Percentiles rank a stretch among this genome's conserved stretches.
These are phyloP conservation scores for Alternaria panax DNA, from an alignment of 2,329 filamentous ascomycete genomes.

Conservation along the genomic window DNA sequence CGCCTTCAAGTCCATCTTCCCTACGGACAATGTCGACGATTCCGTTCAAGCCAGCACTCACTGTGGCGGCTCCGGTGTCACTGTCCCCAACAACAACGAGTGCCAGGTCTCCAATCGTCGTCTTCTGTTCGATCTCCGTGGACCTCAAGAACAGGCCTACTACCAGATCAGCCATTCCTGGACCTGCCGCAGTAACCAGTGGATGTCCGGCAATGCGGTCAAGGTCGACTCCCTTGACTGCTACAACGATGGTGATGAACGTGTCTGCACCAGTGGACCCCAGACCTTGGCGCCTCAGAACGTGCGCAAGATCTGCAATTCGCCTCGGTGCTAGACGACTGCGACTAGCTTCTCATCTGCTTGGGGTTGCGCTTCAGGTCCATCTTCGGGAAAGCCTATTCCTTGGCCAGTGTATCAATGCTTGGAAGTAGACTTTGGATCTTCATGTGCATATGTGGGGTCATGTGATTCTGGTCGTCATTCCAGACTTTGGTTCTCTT, in stretches of 20 bases:
- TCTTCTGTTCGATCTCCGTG: constrained; percentile 33
- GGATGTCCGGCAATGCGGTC: constrained; percentile 31
- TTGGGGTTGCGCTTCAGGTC: not conserved
- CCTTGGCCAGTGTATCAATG: not conserved
- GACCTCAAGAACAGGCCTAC: constrained; percentile 23
- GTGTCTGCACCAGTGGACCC: constrained; percentile 17
- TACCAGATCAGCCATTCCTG: constrained; percentile 41
- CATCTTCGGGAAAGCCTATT: not conserved
- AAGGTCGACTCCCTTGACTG: constrained; percentile 22
- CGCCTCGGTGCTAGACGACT: constrained; percentile 20
- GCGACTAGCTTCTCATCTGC: not conserved
- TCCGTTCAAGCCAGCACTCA: constrained; percentile 20
- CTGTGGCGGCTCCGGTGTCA: constrained; percentile 26
- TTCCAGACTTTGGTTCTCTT: not conserved
- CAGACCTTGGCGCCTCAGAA: constrained; percentile 31
- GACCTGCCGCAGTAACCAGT: constrained; percentile 32
- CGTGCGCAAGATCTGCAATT: constrained; percentile 25
- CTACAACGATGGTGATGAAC: constrained; percentile 4
- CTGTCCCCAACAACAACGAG: constrained; percentile 29
- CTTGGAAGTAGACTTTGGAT: not conserved
- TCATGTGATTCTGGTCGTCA: not conserved
- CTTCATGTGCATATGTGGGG: not conserved
- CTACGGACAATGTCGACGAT: constrained; percentile 24
- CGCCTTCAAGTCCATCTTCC: constrained; percentile 33
- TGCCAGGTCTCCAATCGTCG: constrained; percentile 27